A percentile compares a stretch with the other conserved stretches of the same genome.
These are phyloP conservation scores for Fraxinus baroniana DNA, from an alignment of 305 asterid genomes.

Conservation along the genomic window DNA sequence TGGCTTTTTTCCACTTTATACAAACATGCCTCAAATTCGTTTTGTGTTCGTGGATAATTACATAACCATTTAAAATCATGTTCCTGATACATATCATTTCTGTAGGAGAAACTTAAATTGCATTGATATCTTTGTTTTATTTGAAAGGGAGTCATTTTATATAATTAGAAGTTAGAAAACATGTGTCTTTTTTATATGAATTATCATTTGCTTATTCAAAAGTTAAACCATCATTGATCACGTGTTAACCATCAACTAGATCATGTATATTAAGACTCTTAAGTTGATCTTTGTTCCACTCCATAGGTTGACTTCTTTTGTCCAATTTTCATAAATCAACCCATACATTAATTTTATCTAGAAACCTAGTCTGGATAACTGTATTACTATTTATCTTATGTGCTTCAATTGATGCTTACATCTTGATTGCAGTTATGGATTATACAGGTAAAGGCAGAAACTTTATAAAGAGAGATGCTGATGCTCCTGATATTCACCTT, in stretches of 20 bases:
- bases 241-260: not conserved
- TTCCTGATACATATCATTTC: not conserved
- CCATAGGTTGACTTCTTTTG: not conserved
- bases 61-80: not conserved
- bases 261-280: slow-evolving; percentile 1
- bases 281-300: not conserved
- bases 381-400: not conserved
- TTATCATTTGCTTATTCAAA: not conserved
- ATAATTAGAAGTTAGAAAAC: not conserved
- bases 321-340: not conserved
- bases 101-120: not conserved
- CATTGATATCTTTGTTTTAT: not conserved
- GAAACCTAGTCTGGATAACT: not conserved
- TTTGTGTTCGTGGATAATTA: not conserved
- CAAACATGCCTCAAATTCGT: not conserved
- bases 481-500: slow-evolving; percentile 17
- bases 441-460: slow-evolving; percentile 28
- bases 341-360: not conserved
- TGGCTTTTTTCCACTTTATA: not conserved
- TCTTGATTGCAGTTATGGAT: slow-evolving; percentile 45
- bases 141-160: not conserved
- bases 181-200: not conserved
- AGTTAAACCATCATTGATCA: slow-evolving; percentile 1
- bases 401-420: slow-evolving; percentile 20
- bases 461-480: slow-evolving; percentile 25